Evolutionary conservation across 805 yeast species (phyloP).

Genomic region (Cyberlindnera xishuangbannaensis): DNA sequence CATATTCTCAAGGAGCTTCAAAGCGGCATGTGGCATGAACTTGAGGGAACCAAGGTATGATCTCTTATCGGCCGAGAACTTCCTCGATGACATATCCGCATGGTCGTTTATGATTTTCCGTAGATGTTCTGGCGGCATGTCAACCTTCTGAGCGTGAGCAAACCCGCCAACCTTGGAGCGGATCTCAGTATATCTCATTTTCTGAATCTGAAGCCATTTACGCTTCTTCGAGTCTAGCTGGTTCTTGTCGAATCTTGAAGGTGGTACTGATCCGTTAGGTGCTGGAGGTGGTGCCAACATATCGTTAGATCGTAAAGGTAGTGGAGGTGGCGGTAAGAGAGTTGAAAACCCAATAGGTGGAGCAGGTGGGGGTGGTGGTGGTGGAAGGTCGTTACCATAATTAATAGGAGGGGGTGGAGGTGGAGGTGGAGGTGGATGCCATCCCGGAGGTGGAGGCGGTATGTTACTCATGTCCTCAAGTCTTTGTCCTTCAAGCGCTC

Average conservation of each 20-base stretch:
- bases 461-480: slow-evolving; percentile 15
- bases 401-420: slow-evolving; percentile 17
- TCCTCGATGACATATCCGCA: slow-evolving; percentile 76
- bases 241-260: slow-evolving; percentile 11
- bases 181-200: slow-evolving; percentile 41
- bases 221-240: slow-evolving; percentile 40
- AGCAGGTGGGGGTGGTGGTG: slow-evolving; percentile 30
- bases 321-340: slow-evolving; percentile 30
- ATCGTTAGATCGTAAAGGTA: slow-evolving; percentile 12
- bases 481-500: neutral
- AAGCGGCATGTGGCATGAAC: slow-evolving; percentile 91
- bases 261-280: neutral
- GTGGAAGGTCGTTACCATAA: slow-evolving; percentile 11
- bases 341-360: slow-evolving; percentile 25
- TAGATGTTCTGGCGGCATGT: slow-evolving; percentile 92
- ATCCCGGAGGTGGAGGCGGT: slow-evolving; percentile 33
- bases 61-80: slow-evolving; percentile 77
- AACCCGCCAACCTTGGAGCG: slow-evolving; percentile 34
- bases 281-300: neutral
- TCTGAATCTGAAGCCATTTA: slow-evolving; percentile 62
- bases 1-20: slow-evolving; percentile 88
- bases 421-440: slow-evolving; percentile 26
- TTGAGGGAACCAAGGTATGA: slow-evolving; percentile 87
- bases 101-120: slow-evolving; percentile 79
- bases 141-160: slow-evolving; percentile 58